Evolutionary conservation across 2,329 filamentous ascomycete genomes (phyloP), one percentile per base, ranked within the genome.

Genomic region (Fusarium acutatum): DNA sequence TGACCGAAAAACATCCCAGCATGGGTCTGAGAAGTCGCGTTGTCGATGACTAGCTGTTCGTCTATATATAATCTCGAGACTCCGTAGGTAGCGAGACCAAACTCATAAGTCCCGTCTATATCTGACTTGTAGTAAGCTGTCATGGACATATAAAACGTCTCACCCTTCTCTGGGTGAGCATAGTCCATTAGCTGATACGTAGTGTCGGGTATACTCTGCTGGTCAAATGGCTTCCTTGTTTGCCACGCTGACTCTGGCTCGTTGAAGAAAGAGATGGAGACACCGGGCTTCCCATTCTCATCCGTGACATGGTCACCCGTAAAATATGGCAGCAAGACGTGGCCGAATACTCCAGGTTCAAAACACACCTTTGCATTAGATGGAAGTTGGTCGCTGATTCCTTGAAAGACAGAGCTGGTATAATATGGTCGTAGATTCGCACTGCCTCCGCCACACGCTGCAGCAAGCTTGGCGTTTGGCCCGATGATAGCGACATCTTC

Each of bases 401-500:
- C 81, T 43, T 82, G 77, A n/a, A 75, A 78, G 5, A 79, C 77
- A 3, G 79, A 80, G 32, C 78, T 74, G 3, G 77, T 76, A 44
- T 81, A 80, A 43, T 82, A 80, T 9, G 81, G 76, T 5, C 75
- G 74, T 12, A 83, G 67, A 14, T 75, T 77, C 3, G 81, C 80
- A 53, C 78, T 80, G 17, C 81, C 81, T 0, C 81, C 81, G 9
- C 81, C 81, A 53, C 77, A 80, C n/a, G 78, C 78, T 5, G 76
- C 75, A 6, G 78, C 62, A 10, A 76, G 80, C 56, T 85, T 86
- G 17, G 87, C 82, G 64, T 89, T 89, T 12, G 87, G 87, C 7
- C 87, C 88, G 64, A 90, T 88, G 24, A 89, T 83, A 17, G 87
- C 84, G 20, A 88, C 80, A 9, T 84, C 82, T 64, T 85, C 82